A percentile compares a stretch with the other conserved stretches of the same genome.
These are phyloP conservation scores for Rhizophagus sp. DNA, from an alignment of 192 early-diverging fungal species.

Conservation along the genomic window DNA sequence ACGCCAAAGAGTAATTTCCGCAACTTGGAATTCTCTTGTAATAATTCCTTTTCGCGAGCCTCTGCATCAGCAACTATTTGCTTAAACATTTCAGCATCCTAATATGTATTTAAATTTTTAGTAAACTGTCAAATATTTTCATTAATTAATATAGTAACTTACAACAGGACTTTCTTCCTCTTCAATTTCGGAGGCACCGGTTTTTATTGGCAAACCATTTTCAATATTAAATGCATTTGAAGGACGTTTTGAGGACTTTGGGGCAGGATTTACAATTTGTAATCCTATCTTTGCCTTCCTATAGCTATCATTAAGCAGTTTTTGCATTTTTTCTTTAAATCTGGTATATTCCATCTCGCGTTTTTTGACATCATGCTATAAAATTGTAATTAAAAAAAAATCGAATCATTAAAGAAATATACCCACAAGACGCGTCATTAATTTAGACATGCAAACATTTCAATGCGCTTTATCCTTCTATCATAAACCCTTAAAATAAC, in stretches of 20 bases:
- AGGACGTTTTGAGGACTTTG: neutral
- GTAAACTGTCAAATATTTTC: neutral
- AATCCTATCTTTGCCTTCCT: constrained; percentile 2
- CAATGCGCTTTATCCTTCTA: too few species aligned
- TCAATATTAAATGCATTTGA: neutral
- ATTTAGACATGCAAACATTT: neutral
- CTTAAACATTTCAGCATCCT: constrained; percentile 22
- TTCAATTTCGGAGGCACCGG: neutral
- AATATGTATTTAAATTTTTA: neutral
- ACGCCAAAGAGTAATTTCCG: constrained; percentile 20
- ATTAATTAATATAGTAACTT: neutral
- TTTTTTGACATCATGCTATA: constrained; percentile 32
- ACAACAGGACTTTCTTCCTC: neutral
- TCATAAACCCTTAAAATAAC: too few species aligned
- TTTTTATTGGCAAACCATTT: neutral
- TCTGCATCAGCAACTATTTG: constrained; percentile 11
- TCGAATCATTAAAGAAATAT: neutral
- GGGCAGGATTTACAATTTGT: constrained; percentile 3
- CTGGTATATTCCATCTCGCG: constrained; percentile 17
- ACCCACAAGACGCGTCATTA: neutral
- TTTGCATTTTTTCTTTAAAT: constrained; percentile 31
- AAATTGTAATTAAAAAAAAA: neutral
- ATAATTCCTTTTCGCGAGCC: constrained; percentile 14
- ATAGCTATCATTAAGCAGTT: constrained; percentile 20
- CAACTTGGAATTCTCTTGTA: constrained; percentile 19